Conservation (phyloP, 176 grass and related monocot species). For the Carex myosuroides region DNA sequence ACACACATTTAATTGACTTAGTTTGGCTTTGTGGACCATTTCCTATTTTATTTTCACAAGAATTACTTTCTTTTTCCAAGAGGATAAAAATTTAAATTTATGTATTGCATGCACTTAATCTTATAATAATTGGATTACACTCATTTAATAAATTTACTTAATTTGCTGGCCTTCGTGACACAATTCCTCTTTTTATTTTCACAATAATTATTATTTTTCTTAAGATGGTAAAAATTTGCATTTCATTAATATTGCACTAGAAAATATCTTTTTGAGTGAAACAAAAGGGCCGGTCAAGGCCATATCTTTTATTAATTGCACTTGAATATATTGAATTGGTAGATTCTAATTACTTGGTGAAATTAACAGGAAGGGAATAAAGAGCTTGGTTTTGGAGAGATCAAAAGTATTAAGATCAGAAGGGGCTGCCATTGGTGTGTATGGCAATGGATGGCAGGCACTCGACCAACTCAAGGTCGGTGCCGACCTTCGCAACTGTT, state of each 20-base stretch:
- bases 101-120: too few relatives aligned
- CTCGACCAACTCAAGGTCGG: slow-evolving; percentile 33
- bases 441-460: slow-evolving; percentile 43
- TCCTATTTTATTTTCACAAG: not conserved
- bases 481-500: slow-evolving; percentile 18
- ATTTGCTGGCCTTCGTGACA: too few relatives aligned
- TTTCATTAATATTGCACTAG: not conserved
- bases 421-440: slow-evolving; percentile 30
- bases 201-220: not conserved
- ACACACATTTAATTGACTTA: not conserved
- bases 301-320: too few relatives aligned
- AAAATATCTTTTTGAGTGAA: not conserved
- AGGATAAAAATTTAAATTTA: too few relatives aligned
- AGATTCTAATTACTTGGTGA: not conserved
- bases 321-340: not conserved
- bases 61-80: too few relatives aligned
- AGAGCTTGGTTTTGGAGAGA: slow-evolving; percentile 43
- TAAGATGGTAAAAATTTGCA: not conserved
- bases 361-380: slow-evolving; percentile 41
- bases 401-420: slow-evolving; percentile 18
- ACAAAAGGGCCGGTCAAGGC: too few relatives aligned
- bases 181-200: too few relatives aligned
- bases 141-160: too few relatives aligned
- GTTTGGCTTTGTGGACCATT: not conserved
- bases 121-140: too few relatives aligned